These are phyloP conservation scores for Acarospora socialis DNA, from an alignment of 2,329 filamentous ascomycete species.

Conservation along the genomic window DNA sequence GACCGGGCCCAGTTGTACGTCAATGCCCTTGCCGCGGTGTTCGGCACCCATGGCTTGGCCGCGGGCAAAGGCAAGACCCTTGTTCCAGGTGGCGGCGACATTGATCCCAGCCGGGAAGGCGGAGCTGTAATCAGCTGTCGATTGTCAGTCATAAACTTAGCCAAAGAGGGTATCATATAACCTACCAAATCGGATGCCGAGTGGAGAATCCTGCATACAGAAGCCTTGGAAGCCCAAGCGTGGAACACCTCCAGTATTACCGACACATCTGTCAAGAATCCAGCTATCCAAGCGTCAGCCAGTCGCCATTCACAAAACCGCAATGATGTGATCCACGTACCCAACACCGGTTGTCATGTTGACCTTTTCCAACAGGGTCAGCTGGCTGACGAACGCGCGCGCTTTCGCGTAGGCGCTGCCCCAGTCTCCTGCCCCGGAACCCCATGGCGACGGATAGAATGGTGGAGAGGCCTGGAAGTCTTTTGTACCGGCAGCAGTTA, in stretches of 20 bases:
- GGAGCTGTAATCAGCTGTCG: conserved; percentile 63
- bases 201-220: conserved; percentile 77
- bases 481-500: conserved; percentile 1
- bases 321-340: conserved; percentile 32
- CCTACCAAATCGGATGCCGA: conserved; percentile 57
- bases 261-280: conserved; percentile 60
- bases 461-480: conserved; percentile 38
- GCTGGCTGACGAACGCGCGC: conserved; percentile 61
- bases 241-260: conserved; percentile 43
- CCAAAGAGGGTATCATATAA: not conserved
- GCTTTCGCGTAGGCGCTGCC: conserved; percentile 61
- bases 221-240: conserved; percentile 49
- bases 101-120: conserved; percentile 70
- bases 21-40: conserved; percentile 59
- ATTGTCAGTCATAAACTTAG: conserved; percentile 10
- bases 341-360: conserved; percentile 87
- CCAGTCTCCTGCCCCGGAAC: conserved; percentile 61
- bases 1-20: conserved; percentile 62
- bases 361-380: conserved; percentile 81
- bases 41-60: conserved; percentile 63
- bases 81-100: conserved; percentile 71
- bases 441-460: conserved; percentile 79
- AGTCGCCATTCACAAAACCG: not conserved
- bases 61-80: conserved; percentile 51
- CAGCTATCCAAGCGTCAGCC: conserved; percentile 33